Evolutionary conservation across 2,329 filamentous ascomycete genomes (phyloP).

Genomic region (Colletotrichum scovillei): DNA sequence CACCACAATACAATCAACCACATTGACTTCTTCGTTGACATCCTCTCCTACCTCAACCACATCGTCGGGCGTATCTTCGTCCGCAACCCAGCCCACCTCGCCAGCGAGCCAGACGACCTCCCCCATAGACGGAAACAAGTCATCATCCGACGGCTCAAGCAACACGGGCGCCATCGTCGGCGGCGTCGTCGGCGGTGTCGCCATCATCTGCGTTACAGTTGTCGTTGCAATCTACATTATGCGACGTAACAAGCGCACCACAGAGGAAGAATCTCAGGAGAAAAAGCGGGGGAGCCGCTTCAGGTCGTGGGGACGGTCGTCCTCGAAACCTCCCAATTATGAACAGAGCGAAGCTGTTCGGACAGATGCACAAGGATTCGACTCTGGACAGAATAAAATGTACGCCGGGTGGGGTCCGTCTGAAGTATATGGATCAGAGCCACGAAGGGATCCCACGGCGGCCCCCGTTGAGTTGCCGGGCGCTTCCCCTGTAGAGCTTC

Average conservation of each 20-base stretch:
- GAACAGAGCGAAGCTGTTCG: not conserved
- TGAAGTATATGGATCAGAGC: conserved; percentile 3
- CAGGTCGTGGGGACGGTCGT: not conserved
- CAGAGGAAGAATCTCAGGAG: not conserved
- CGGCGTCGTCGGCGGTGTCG: conserved; percentile 48
- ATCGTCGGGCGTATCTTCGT: not conserved
- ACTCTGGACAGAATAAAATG: not conserved
- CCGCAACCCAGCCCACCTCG: not conserved
- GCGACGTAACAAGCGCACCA: conserved; percentile 13
- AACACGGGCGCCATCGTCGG: conserved; percentile 47
- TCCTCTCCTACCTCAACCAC: not conserved
- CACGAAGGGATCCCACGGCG: not conserved
- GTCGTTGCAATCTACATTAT: conserved; percentile 38
- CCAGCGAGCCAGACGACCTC: conserved; percentile 7
- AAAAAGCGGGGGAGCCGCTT: not conserved
- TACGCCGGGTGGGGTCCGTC: conserved; percentile 1
- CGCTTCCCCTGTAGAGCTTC: not conserved
- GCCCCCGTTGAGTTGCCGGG: conserved; percentile 1
- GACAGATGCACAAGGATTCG: not conserved
- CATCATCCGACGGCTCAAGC: conserved; percentile 23
- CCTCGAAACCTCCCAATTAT: not conserved
- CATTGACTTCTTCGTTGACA: not conserved
- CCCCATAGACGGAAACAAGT: not conserved
- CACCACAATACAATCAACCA: not conserved
- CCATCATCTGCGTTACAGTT: conserved; percentile 45